Evolutionary conservation across 306 rosid genomes (phyloP), one percentile per base, ranked within the genome.

Genomic region (Calophaca sinica): DNA sequence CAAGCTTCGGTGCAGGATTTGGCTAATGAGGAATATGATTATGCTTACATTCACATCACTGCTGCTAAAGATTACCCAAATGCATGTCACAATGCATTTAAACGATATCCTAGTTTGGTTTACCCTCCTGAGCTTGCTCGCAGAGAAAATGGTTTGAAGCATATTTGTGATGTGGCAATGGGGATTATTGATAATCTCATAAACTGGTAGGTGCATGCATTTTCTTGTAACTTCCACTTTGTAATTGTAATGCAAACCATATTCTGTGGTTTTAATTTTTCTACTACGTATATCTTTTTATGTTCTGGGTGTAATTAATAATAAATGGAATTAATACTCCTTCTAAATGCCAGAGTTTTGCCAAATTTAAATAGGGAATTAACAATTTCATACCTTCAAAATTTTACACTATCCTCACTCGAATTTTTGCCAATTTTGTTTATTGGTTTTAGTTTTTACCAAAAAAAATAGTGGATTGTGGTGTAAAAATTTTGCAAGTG

Each of bases 41-140:
- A 92, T 81, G 96, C 99, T 32, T 90, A 71, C 70, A 72, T 90
- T 84, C 93, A 85, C 77, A 83, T 90, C 2, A 63, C 85, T 48
- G 99, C 97, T 0, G 97, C 97, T 5, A 80, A 84, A 6, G 97
- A 91, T 79, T 94, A 94, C 72, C 96, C 99, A 9, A 94, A 86
- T 75, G 89, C 81, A 64, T 94, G 97, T 78, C 92, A 71, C 54
- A 89, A 94, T 41, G 89, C 85, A 7, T 92, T 94, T 68, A 88
- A 61, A 62, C 54, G 89, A 39, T 81, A 66, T 9, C 84, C 87
- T 0, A 70, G 26, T 28, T 82, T 88, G 81, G 73, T 52, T 72
- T 92, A 94, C 77, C 96, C 93, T 35, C 72, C 45, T 14, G 88
- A 88, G 7, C 88, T 94, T 68, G 88, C 90, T 11, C 81, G 67